Conservation (phyloP, 1,284 basidiomycete genomes). For the Peniophora sp. region DNA sequence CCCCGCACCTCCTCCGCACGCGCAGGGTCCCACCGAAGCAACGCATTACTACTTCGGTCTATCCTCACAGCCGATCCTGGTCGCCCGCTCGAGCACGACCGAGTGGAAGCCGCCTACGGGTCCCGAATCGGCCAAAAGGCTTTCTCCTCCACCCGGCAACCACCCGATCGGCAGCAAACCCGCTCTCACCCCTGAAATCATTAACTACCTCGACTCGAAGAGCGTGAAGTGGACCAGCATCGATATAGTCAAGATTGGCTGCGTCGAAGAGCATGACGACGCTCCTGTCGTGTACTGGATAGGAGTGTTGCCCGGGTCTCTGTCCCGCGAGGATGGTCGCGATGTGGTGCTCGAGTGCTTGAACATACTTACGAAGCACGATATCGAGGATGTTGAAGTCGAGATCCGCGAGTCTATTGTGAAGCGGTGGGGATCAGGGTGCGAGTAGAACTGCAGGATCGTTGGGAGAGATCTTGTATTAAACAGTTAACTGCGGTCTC, state of each 20-base stretch:
- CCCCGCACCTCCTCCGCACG: no score
- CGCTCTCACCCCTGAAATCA: no score
- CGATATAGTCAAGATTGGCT: slow-evolving; percentile 17
- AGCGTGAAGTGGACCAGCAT: slow-evolving; percentile 18
- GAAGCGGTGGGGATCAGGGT: slow-evolving; percentile 5
- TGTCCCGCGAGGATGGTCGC: slow-evolving; percentile 7
- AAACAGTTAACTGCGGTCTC: no score
- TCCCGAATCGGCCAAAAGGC: slow-evolving; percentile 20
- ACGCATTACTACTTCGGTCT: slow-evolving; percentile 17
- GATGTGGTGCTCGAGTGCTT: slow-evolving; percentile 7
- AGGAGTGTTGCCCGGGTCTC: slow-evolving; percentile 8
- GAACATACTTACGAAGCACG: slow-evolving; percentile 5
- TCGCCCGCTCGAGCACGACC: slow-evolving; percentile 20
- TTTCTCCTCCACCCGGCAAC: no score
- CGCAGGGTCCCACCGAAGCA: no score
- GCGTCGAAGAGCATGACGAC: slow-evolving; percentile 1
- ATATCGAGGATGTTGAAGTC: slow-evolving; percentile 12
- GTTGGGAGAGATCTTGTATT: no score
- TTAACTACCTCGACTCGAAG: slow-evolving; percentile 9
- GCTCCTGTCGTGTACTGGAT: slow-evolving; percentile 9
- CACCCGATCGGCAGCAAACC: no score
- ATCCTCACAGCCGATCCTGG: slow-evolving; percentile 16
- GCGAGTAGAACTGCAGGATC: no score
- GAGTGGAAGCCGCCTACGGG: slow-evolving; percentile 18
- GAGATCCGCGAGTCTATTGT: slow-evolving; percentile 12